Conservation (phyloP, 805 yeast genomes). For the Ogataea angusta region DNA sequence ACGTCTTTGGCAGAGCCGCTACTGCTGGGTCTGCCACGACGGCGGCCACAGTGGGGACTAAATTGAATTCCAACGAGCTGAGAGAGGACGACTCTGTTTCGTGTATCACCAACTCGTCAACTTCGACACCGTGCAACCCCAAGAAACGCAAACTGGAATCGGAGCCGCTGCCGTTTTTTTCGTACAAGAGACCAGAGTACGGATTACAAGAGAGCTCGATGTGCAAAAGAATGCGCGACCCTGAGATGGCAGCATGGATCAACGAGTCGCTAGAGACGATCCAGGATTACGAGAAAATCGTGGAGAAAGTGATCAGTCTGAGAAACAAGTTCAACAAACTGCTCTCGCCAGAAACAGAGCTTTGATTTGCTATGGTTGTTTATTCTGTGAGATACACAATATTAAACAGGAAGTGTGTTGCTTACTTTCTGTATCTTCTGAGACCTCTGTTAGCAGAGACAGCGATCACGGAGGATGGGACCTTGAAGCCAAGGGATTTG, state of each 20-base stretch:
- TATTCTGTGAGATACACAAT: slow-evolving; percentile 15
- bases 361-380: slow-evolving; percentile 8
- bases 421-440: slow-evolving; percentile 85
- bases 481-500: slow-evolving; percentile 86
- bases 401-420: slow-evolving; percentile 19
- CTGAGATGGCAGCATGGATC: slow-evolving; percentile 35
- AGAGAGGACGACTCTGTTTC: slow-evolving; percentile 17
- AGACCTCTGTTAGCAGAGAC: slow-evolving; percentile 87
- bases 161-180: slow-evolving; percentile 11
- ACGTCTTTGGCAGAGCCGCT: slow-evolving; percentile 9
- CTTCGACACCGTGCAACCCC: slow-evolving; percentile 21
- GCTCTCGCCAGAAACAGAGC: slow-evolving; percentile 1
- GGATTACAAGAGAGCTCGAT: neutral
- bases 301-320: slow-evolving; percentile 34
- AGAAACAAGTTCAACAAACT: slow-evolving; percentile 35
- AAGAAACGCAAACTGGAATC: slow-evolving; percentile 12
- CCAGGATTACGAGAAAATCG: slow-evolving; percentile 33
- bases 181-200: neutral
- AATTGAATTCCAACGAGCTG: slow-evolving; percentile 14
- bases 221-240: slow-evolving; percentile 1
- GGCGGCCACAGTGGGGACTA: slow-evolving; percentile 15
- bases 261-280: slow-evolving; percentile 33
- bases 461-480: slow-evolving; percentile 81
- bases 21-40: slow-evolving; percentile 19
- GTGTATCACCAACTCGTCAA: slow-evolving; percentile 19